A percentile compares a stretch with the other conserved stretches of the same genome.
These are phyloP conservation scores for Cordyceps fumosorosea DNA, from an alignment of 2,329 filamentous ascomycete genomes.

Conservation along the genomic window DNA sequence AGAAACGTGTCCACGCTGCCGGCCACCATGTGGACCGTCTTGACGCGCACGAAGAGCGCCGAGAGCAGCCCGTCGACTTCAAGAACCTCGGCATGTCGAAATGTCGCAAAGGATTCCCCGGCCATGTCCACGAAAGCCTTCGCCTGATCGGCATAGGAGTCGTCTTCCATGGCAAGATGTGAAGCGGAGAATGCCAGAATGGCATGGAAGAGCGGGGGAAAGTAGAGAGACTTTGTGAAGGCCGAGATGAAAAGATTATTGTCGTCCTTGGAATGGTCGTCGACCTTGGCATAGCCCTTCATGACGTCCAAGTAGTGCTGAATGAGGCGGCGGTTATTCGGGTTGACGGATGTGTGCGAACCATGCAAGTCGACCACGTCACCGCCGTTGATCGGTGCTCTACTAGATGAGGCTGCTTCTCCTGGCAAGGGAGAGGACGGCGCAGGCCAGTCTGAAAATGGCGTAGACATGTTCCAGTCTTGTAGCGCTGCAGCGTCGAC, in stretches of 20 bases:
- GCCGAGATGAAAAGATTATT: constrained; percentile 16
- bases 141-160: constrained; percentile 11
- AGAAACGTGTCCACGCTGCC: constrained; percentile 13
- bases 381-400: background rate
- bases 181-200: constrained; percentile 17
- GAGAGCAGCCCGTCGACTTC: constrained; percentile 15
- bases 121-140: constrained; percentile 7
- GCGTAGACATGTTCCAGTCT: background rate
- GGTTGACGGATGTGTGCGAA: constrained; percentile 4
- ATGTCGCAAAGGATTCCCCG: constrained; percentile 11
- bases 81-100: background rate
- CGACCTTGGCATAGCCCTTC: constrained; percentile 16
- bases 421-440: too few species aligned
- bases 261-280: constrained; percentile 14
- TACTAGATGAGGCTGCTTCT: too few species aligned
- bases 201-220: constrained; percentile 16
- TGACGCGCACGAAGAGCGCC: constrained; percentile 15
- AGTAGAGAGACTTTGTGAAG: constrained; percentile 14
- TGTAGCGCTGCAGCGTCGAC: constrained; percentile 10
- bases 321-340: constrained; percentile 14
- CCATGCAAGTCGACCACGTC: background rate
- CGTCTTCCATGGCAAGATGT: constrained; percentile 13
- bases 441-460: background rate
- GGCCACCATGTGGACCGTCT: constrained; percentile 15
- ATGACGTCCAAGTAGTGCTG: constrained; percentile 17